A percentile compares a stretch with the other conserved stretches of the same genome.
phyloP scores from a whole-genome alignment of 73 alveolate genomes.

The Symbiodinium natans region DNA sequence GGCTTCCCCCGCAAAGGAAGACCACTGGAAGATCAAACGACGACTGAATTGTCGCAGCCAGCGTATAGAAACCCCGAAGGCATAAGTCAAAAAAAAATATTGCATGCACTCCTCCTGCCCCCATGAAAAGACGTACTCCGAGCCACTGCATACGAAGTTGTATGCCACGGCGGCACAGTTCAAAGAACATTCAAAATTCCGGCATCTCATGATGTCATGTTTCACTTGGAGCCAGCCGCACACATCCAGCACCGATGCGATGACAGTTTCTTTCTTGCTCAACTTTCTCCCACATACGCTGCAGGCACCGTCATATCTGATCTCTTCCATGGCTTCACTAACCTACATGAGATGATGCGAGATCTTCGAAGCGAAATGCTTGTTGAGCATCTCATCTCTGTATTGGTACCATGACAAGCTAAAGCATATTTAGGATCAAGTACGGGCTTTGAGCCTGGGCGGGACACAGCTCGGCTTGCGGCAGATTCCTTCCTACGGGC shows the following conservation, averaged over 20 bases:
- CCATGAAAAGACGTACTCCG: not conserved
- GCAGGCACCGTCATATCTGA: not conserved
- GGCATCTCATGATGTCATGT: not conserved
- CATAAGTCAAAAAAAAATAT: not conserved
- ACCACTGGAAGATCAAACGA: not conserved
- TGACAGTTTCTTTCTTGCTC: not conserved
- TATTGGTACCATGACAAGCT: no score
- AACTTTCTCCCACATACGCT: not conserved
- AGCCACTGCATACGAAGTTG: not conserved
- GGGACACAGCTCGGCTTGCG: no score
- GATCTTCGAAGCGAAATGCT: no score
- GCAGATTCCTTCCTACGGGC: no score
- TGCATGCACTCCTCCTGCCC: not conserved
- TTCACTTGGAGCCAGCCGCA: not conserved
- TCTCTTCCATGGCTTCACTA: not conserved
- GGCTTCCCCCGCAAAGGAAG: not conserved
- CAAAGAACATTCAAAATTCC: not conserved
- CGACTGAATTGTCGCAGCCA: not conserved
- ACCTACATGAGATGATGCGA: no score
- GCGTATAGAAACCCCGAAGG: not conserved
- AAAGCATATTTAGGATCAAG: no score
- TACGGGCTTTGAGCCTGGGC: no score
- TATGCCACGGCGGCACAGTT: not conserved
- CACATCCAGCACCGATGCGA: not conserved
- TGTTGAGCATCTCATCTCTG: no score